These are phyloP conservation scores for Claviceps fusiformis DNA, from an alignment of 2,329 filamentous ascomycete genomes.

Conservation along the genomic window DNA sequence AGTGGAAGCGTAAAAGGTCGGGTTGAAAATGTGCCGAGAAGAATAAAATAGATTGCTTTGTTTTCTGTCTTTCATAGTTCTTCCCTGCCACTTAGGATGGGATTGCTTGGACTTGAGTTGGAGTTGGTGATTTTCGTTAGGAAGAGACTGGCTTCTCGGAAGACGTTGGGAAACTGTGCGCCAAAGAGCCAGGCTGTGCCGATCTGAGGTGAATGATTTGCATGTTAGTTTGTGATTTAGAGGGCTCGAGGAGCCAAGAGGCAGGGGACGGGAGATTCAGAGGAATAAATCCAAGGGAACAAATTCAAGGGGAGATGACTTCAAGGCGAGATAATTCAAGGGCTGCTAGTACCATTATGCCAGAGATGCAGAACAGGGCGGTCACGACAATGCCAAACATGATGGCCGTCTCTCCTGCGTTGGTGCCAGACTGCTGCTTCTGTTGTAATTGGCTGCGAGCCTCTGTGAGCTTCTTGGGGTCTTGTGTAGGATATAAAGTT, in stretches of 20 bases:
- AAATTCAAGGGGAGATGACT: too few species aligned
- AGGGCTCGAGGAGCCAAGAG: neutral
- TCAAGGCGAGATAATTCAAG: too few species aligned
- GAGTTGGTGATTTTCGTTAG: slow-evolving; percentile 9
- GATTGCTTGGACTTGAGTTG: slow-evolving; percentile 6
- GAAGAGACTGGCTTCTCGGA: slow-evolving; percentile 13
- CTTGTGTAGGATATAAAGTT: slow-evolving; percentile 75
- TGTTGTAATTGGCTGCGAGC: slow-evolving; percentile 21
- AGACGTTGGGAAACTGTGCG: slow-evolving; percentile 56
- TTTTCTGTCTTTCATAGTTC: slow-evolving; percentile 18
- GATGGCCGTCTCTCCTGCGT: slow-evolving; percentile 47
- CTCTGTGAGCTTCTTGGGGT: slow-evolving; percentile 44
- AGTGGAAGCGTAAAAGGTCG: too few species aligned
- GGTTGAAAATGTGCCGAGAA: too few species aligned
- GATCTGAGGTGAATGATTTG: slow-evolving; percentile 42
- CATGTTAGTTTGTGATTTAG: neutral
- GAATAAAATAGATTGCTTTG: neutral
- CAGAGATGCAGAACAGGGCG: slow-evolving; percentile 58
- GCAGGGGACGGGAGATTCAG: neutral
- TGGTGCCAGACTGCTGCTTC: slow-evolving; percentile 30
- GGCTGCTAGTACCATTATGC: slow-evolving; percentile 61
- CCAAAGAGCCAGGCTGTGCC: slow-evolving; percentile 66
- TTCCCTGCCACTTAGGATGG: slow-evolving; percentile 18
- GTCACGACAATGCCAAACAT: slow-evolving; percentile 53
- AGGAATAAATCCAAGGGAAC: neutral